phyloP scores from a whole-genome alignment of 768 basidiomycete species.

The Russula emetica region DNA sequence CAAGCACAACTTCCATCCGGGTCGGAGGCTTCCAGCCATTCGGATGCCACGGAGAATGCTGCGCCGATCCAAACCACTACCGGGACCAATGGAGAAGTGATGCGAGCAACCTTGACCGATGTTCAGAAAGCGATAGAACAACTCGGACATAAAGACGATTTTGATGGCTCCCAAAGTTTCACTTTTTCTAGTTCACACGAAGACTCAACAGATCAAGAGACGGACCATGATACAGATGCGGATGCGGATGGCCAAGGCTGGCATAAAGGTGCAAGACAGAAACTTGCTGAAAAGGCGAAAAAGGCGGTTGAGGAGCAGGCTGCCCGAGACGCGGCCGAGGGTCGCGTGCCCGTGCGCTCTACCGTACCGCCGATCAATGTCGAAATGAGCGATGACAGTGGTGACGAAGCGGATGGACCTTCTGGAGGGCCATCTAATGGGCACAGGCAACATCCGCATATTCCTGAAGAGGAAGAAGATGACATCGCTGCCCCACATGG shows the following conservation, averaged over 20 bases:
- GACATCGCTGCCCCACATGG: slow-evolving; percentile 27
- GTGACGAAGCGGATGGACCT: slow-evolving; percentile 50
- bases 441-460: slow-evolving; percentile 46
- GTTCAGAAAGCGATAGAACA: slow-evolving; percentile 90
- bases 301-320: slow-evolving; percentile 56
- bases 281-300: slow-evolving; percentile 66
- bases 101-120: slow-evolving; percentile 86
- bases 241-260: slow-evolving; percentile 52
- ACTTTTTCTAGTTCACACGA: slow-evolving; percentile 70
- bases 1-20: slow-evolving; percentile 42
- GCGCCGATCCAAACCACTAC: not conserved
- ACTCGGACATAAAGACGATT: slow-evolving; percentile 53
- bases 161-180: slow-evolving; percentile 63
- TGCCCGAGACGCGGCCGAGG: slow-evolving; percentile 43
- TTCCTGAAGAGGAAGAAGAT: slow-evolving; percentile 68
- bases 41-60: slow-evolving; percentile 4
- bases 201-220: slow-evolving; percentile 45
- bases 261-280: slow-evolving; percentile 61
- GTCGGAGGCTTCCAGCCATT: slow-evolving; percentile 38
- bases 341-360: slow-evolving; percentile 32
- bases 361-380: slow-evolving; percentile 64
- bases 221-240: slow-evolving; percentile 49
- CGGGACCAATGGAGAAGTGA: slow-evolving; percentile 49
- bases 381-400: slow-evolving; percentile 77
- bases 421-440: not conserved